These are phyloP conservation scores for Candida corydali DNA, from an alignment of 805 yeast species.

Conservation along the genomic window DNA sequence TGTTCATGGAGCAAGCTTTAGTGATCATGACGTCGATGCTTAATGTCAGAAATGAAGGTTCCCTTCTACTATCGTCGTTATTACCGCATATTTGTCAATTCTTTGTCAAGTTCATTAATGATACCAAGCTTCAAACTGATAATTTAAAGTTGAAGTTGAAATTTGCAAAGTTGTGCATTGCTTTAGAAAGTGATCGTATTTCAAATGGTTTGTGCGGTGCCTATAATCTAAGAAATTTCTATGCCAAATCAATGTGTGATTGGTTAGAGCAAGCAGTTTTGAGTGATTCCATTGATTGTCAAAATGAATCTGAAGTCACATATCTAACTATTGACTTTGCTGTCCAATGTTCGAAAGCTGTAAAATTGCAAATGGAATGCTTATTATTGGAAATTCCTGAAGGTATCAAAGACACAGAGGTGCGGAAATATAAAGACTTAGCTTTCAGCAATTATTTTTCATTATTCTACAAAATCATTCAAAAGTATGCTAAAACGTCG, in stretches of 20 bases:
- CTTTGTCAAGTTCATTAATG: conserved; percentile 24
- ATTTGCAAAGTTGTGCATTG: conserved; percentile 35
- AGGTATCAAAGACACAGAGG: conserved; percentile 49
- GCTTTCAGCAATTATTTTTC: conserved; percentile 70
- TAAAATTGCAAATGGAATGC: conserved; percentile 52
- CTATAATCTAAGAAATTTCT: conserved; percentile 42
- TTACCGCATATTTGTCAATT: conserved; percentile 27
- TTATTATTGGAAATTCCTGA: conserved; percentile 58
- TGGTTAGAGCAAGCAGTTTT: conserved; percentile 55
- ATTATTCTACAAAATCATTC: conserved; percentile 50
- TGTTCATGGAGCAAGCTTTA: conserved; percentile 48
- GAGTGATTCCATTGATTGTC: conserved; percentile 12
- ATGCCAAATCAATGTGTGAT: conserved; percentile 42
- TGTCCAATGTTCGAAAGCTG: conserved; percentile 56
- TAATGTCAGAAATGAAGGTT: conserved; percentile 28
- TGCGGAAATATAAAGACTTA: conserved; percentile 52
- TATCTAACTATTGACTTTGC: conserved; percentile 57
- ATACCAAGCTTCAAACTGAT: conserved; percentile 22
- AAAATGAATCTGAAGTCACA: conserved; percentile 36
- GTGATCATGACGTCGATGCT: conserved; percentile 42
- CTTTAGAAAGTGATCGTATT: conserved; percentile 30
- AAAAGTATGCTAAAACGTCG: conserved; percentile 33
- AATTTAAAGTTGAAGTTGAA: conserved; percentile 39
- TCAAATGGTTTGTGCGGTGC: conserved; percentile 41
- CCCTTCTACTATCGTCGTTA: conserved; percentile 28